Evolutionary conservation across 2,329 filamentous ascomycete species (phyloP), one percentile per base, ranked within the genome.

Genomic region (Hypoxylon rubiginosum): DNA sequence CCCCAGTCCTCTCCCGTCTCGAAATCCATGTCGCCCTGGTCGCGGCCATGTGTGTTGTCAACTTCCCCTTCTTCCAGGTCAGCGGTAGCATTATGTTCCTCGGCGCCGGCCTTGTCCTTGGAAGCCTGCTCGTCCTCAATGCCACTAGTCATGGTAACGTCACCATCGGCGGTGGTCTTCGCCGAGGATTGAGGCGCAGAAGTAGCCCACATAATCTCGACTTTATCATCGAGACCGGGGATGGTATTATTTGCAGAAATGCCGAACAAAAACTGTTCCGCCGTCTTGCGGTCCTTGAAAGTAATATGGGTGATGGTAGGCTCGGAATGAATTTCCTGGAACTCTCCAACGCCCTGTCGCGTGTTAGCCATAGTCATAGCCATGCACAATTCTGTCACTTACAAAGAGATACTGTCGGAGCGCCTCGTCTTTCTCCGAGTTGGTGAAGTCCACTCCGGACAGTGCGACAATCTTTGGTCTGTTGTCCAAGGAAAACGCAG

Each of bases 391-490:
- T 48, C 19, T 41, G 30, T 49, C 53, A 80, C 87, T 79, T 81
- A 91, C 89, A 68, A 93, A 82, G 21, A 95, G 85, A 77, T 91
- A 90, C 72, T 92, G 90, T 66, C 91, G 84, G 46, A 95, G 81
- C 28, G 84, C 83, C 78, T 94, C 92, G 69, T 94, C 90, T 73
- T 87, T 88, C 30, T 85, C 85, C 1, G 86, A 75, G 13, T 83
- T 83, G 3, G 89, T 88, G 74, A 90, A 89, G 77, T 89, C 88
- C 10, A 88, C 84, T 2, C 88, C 90, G 7, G 84, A 83, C 24
- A 95, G 79, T 5, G 86, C 84, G 9, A 96, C 82, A 66, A 85
- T 89, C 75, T 87, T 91, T 0, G 92, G 90, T 48, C 92, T 84
- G 76, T 94, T 94, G 74, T 96, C 92, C 21, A 96, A 83, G 17